Base-by-base conservation (phyloP, 164 flowering plant genomes). In the Vitis riparia region DNA sequence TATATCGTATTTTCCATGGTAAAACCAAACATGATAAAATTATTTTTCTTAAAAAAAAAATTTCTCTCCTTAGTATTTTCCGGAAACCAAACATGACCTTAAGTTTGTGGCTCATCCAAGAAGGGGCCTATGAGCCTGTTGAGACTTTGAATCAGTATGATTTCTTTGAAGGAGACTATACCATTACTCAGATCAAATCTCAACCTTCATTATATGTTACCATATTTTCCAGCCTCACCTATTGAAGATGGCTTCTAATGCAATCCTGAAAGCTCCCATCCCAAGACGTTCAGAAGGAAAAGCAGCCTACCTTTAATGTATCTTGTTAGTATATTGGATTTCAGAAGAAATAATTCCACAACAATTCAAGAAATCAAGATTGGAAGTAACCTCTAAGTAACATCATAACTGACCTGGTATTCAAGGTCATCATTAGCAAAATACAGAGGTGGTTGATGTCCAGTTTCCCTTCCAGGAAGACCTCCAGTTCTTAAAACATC, bases 231-330 rank as follows among this genome's bases (percentile, higher is more conserved):
- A 14, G 17, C 16, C 70, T 70, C 70, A 91, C 98, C 86, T 86
- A 73, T 90, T 91, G 80, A 79, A 94, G 68, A 94, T 76, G 62
- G 86, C 67, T 77, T 90, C 93, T 65, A 94, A 67, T 57, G 97
- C 94, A 73, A 89, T 89, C 70, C 98, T 85, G 85, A 91, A 94
- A 77, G 98, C 98, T 77, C 97, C 98, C 96, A 94, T 86, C 29
- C 98, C 98, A 74, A 94, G 87, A 73, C 98, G 97, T 72, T 91
- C 91, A 8, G 84, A 67, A 53, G 98, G 92, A 84, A 91, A 94
- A 69, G 79, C 77, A 76, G 91, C 88, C 96, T 91, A 78, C 63
- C 66, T 67, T 76, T 51, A 62, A 74, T 19, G 66, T 47, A 70
- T 52, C 19, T 49, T 8, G 75, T 85, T 78, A 83, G 83, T 67